A percentile compares a stretch with the other conserved stretches of the same genome.
Evolutionary conservation across 495 filamentous ascomycete genomes (phyloP).

Genomic region (Elasticomyces elasticus): DNA sequence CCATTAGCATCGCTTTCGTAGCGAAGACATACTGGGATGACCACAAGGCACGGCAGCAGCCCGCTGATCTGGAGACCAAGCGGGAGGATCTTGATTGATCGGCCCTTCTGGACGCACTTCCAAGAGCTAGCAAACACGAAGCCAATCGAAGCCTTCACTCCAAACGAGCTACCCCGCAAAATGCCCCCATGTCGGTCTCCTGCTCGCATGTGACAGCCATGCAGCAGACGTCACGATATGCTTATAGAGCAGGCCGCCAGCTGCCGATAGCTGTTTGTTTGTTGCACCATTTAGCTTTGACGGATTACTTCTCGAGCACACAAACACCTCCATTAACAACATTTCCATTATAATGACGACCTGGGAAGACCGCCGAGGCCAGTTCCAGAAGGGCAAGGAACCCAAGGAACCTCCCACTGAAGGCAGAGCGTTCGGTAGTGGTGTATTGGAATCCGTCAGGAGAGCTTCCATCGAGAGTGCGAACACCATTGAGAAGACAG

Average conservation of each 20-base stretch:
- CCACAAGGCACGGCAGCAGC: background rate
- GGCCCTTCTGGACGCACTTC: background rate
- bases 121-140: background rate
- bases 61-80: background rate
- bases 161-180: conserved; percentile 3
- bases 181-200: conserved; percentile 1
- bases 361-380: conserved; percentile 18
- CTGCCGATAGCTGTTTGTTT: background rate
- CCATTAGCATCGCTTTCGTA: conserved; percentile 24
- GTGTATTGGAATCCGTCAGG: conserved; percentile 7
- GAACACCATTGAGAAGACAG: conserved; percentile 13
- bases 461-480: conserved; percentile 9
- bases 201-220: background rate
- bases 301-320: too few relatives aligned
- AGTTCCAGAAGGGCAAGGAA: conserved; percentile 20
- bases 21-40: conserved; percentile 18
- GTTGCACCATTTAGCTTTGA: background rate
- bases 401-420: background rate
- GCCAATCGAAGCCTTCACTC: background rate
- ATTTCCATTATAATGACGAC: conserved; percentile 6
- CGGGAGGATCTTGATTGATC: background rate
- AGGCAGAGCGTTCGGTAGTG: background rate
- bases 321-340: background rate
- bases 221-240: conserved; percentile 1
- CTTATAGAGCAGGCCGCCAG: conserved; percentile 1